A percentile compares a stretch with the other conserved stretches of the same genome.
phyloP scores from a whole-genome alignment of 257 asterid species.

The Nicotiana undulata region DNA sequence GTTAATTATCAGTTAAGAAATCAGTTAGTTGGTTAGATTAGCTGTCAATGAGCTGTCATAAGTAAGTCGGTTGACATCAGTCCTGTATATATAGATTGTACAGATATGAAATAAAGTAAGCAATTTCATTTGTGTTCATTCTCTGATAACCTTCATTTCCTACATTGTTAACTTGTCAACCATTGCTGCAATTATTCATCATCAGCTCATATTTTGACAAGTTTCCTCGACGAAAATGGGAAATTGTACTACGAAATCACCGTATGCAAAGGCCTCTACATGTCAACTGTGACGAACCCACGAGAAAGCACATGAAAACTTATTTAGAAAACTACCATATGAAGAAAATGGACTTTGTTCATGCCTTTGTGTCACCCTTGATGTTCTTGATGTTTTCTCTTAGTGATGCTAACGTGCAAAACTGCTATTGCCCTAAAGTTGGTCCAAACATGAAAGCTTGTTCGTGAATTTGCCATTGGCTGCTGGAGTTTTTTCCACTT shows the following conservation, averaged over 20 bases:
- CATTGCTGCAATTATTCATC: too few relatives aligned
- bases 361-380: constrained; percentile 34
- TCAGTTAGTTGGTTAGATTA: too few relatives aligned
- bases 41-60: too few relatives aligned
- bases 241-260: constrained; percentile 43
- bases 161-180: too few relatives aligned
- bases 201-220: too few relatives aligned
- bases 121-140: too few relatives aligned
- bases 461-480: constrained; percentile 51
- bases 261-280: constrained; percentile 39
- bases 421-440: constrained; percentile 33
- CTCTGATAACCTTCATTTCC: too few relatives aligned
- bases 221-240: constrained; percentile 20
- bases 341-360: constrained; percentile 34
- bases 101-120: too few relatives aligned
- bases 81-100: too few relatives aligned
- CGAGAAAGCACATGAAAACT: background rate
- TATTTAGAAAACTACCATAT: background rate
- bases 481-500: constrained; percentile 43
- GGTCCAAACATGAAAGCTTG: constrained; percentile 36
- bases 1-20: too few relatives aligned
- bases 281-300: constrained; percentile 16
- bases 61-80: too few relatives aligned
- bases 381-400: constrained; percentile 50
- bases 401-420: constrained; percentile 44